These are phyloP conservation scores for Pseudopyricularia cyperi DNA, from an alignment of 2,329 filamentous ascomycete genomes.

Conservation along the genomic window DNA sequence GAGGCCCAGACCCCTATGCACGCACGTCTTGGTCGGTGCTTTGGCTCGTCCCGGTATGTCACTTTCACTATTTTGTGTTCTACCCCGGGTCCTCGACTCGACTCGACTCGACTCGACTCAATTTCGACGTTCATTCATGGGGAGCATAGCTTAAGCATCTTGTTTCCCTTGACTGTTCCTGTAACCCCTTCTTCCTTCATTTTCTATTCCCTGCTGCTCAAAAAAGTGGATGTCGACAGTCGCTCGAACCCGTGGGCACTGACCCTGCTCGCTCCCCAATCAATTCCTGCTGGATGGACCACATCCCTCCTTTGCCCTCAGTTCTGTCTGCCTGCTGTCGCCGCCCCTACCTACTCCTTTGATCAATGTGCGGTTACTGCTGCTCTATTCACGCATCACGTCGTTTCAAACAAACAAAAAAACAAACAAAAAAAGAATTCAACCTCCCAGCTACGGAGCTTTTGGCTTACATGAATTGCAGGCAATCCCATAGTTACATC, in stretches of 20 bases:
- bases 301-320: too few relatives aligned
- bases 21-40: neutral
- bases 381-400: conserved; percentile 10
- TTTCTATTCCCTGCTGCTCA: too few relatives aligned
- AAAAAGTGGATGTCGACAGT: too few relatives aligned
- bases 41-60: neutral
- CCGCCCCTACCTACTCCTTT: neutral
- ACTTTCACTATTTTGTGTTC: neutral
- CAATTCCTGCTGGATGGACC: too few relatives aligned
- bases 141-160: too few relatives aligned
- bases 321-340: neutral
- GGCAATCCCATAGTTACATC: neutral
- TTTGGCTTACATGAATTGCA: neutral
- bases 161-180: too few relatives aligned
- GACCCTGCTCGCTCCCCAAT: too few relatives aligned
- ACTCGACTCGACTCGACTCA: neutral
- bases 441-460: too few relatives aligned
- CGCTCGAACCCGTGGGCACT: too few relatives aligned
- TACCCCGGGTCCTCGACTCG: neutral
- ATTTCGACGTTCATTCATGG: neutral
- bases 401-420: conserved; percentile 13
- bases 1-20: neutral
- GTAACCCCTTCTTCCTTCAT: too few relatives aligned
- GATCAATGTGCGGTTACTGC: neutral
- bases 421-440: too few relatives aligned